Base-by-base conservation (phyloP, 2,329 filamentous ascomycete genomes). In the Trematosphaeria pertusa region DNA sequence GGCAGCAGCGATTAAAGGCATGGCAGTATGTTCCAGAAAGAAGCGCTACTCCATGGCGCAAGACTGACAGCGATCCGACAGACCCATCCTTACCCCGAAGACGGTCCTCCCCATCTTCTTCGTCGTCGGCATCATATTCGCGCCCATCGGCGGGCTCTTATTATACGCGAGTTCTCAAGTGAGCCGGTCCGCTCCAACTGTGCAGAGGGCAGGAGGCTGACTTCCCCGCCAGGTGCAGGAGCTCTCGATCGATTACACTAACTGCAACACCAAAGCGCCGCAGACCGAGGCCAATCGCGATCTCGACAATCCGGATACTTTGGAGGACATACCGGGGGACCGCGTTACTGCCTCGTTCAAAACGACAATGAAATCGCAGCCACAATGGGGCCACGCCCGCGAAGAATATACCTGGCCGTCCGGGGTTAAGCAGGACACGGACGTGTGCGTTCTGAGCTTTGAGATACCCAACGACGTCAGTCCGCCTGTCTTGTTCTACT, bases 1-100 rank as follows among this genome's bases (percentile, higher is more conserved):
- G 94, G 64, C 94, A 99, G 72, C 94, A 99, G 75, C 87, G 94
- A 70, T 77, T 99, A 73, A 97, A 97, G 77, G 94, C 94, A 78
- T 99, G 94, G 94, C 94, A 99, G 88, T 95, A 80, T 75, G 91
- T 83, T 32, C 9, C 30, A n/a, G 12, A 0, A n/a, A 21, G 9
- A 1, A 34, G 28, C n/a, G 1, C 12, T 14, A 12, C 17, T n/a
- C 19, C 24, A 20, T 30, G 10, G 17, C 15, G 17, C 24, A 31
- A 28, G 15, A 60, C 77, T 80, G 65, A 80, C 72, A 60, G 53
- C 58, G 42, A 59, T 56, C 38, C 56, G 54, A 46, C 67, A 94
- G 90, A 76, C 93, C 93, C 28, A 97, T 97, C 67, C 80, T 97
- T 40, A 97, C 93, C 3, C 93, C 93, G 2, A 96, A 96, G 77